Conservation (phyloP, 495 filamentous ascomycete species). For the Aspergillus indologenus region DNA sequence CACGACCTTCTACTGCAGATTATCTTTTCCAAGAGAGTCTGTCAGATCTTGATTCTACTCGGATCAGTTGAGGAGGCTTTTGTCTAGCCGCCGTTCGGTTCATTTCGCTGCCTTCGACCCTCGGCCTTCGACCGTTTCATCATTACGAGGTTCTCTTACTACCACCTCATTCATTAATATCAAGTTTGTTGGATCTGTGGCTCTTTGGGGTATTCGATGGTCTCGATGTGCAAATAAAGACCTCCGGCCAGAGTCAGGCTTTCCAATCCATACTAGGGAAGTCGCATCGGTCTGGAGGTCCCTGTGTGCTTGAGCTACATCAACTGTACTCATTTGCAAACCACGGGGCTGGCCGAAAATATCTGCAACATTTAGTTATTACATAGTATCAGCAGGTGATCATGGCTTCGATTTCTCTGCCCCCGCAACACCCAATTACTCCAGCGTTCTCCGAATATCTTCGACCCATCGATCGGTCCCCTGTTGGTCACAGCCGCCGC, state of each 20-base stretch:
- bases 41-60: neutral
- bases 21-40: neutral
- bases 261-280: constrained; percentile 33
- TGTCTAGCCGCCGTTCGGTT: neutral
- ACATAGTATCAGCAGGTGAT: constrained; percentile 20
- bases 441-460: constrained; percentile 36
- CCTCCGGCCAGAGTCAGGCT: constrained; percentile 45
- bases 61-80: neutral
- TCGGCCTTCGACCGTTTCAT: neutral
- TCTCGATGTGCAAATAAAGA: constrained; percentile 31
- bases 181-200: neutral
- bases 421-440: constrained; percentile 29
- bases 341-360: constrained; percentile 14
- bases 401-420: constrained; percentile 47
- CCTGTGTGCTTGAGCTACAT: constrained; percentile 34
- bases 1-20: constrained; percentile 10
- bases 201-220: constrained; percentile 30
- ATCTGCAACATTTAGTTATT: constrained; percentile 12
- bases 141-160: neutral
- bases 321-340: constrained; percentile 14
- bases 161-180: neutral
- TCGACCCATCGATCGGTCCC: constrained; percentile 22
- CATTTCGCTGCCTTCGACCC: neutral
- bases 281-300: constrained; percentile 44
- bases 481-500: constrained; percentile 25